Evolutionary conservation across 2,329 filamentous ascomycete genomes (phyloP).

Genomic region (Xylogone sp.): DNA sequence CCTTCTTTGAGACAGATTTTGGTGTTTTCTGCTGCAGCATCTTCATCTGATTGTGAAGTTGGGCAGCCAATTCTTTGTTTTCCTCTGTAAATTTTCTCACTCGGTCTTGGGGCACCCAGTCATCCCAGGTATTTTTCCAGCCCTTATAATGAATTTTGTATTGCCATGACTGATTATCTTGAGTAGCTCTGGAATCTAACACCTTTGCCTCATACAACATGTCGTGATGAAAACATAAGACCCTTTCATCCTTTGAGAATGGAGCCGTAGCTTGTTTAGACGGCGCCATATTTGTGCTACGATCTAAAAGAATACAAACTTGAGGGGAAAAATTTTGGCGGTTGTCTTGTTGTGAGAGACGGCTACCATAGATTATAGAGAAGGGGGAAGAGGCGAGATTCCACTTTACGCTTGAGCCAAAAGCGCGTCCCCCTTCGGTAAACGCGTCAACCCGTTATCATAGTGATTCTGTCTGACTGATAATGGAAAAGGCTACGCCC

Average conservation of each 20-base stretch:
- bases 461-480: not conserved
- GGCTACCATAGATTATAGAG: not conserved
- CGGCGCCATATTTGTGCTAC: constrained; percentile 23
- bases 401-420: not conserved
- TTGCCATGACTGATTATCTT: constrained; percentile 71
- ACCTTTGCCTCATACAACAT: constrained; percentile 98
- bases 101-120: constrained; percentile 93
- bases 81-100: constrained; percentile 93
- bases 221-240: constrained; percentile 95
- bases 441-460: not conserved
- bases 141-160: constrained; percentile 98
- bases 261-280: constrained; percentile 24
- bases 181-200: constrained; percentile 67
- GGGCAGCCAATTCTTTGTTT: constrained; percentile 82
- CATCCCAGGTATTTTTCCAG: constrained; percentile 99
- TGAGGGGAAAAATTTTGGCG: not conserved
- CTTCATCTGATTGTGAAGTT: constrained; percentile 65
- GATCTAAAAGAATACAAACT: not conserved
- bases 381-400: not conserved
- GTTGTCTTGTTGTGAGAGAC: not conserved
- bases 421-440: not conserved
- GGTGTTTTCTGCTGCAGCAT: constrained; percentile 31
- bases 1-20: constrained; percentile 49
- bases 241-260: constrained; percentile 75
- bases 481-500: not conserved